These are phyloP conservation scores for Podaxis rugospora DNA, from an alignment of 768 basidiomycete species.

Conservation along the genomic window DNA sequence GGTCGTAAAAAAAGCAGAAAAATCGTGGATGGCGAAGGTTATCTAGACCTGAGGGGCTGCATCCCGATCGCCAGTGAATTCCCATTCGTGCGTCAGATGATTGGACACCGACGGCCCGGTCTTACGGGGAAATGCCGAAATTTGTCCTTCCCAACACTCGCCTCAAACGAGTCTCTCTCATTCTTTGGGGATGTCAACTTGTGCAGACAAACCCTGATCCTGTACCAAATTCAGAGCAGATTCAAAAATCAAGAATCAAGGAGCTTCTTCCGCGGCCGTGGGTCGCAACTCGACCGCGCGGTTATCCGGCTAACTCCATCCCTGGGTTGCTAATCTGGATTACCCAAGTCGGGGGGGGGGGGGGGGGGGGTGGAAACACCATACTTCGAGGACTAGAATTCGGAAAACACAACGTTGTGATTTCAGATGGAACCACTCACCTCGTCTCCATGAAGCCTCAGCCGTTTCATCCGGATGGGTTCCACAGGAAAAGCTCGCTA, in stretches of 20 bases:
- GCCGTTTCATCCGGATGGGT: background rate
- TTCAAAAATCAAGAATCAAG: background rate
- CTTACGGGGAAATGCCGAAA: background rate
- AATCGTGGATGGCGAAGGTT: background rate
- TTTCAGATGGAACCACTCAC: background rate
- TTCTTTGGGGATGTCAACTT: background rate
- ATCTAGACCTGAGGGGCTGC: no score
- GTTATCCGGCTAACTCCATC: background rate
- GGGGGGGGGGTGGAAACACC: no score
- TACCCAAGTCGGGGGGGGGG: no score
- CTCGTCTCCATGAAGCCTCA: background rate
- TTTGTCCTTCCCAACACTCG: background rate
- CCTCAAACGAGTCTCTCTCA: background rate
- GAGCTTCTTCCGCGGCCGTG: background rate
- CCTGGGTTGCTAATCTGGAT: background rate
- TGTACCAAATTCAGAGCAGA: background rate
- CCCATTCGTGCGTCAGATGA: background rate
- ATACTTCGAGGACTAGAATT: background rate
- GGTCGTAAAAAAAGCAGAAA: constrained; percentile 8
- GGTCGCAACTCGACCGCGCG: background rate
- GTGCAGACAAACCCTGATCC: background rate
- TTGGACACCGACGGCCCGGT: background rate
- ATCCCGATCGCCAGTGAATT: background rate
- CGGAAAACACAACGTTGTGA: background rate
- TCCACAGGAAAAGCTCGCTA: background rate